Evolutionary conservation across 139 green algal species (phyloP), one percentile per base, ranked within the genome.

Genomic region (Asterochloris sp.): DNA sequence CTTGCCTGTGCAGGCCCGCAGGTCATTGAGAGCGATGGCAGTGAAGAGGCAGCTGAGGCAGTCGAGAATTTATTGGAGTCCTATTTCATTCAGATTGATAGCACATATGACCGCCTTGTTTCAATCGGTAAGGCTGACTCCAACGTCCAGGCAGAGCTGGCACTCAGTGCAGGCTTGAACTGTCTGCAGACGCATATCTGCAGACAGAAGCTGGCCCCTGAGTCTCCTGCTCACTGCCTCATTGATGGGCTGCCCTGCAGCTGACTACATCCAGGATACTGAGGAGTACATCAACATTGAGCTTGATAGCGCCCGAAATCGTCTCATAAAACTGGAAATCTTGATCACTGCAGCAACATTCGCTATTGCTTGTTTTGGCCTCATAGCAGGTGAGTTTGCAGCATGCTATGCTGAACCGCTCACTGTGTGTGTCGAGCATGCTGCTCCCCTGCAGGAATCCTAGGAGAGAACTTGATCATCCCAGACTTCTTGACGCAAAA

Each of bases 401-500:
- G 38, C 60, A 13, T 27, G 23, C 26, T 28, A 13, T 38, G 17
- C 17, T 84, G 73, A 68, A 38, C 0, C 24, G 29, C 23, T 66
- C 67, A 24, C 64, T 82, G 29, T 74, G 64, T 21, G 29, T 79
- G n/a, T 21, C 61, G 21, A 83, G 62, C 74, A 8, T 78, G 47
- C 13, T 74, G 62, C 12, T 74, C 1, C 17, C 16, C 16, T 78
- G 73, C 81, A 88, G 92, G 92, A 23, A 89, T 97, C 29, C 78
- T 98, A 19, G 94, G 94, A 15, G 94, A 98, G 80, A 98, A 98
- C 83, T 68, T 98, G 67, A 88, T 94, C 19, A 89, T 97, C 28
- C 94, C 93, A 4, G 62, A 83, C 0, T 71, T 79, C n/a, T 92
- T 96, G 78, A 94, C 90, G 47, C 62, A 80, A 17, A 73, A 29